These are phyloP conservation scores for Sugiyamaella japonica DNA, from an alignment of 1,139 yeast species.

Conservation along the genomic window DNA sequence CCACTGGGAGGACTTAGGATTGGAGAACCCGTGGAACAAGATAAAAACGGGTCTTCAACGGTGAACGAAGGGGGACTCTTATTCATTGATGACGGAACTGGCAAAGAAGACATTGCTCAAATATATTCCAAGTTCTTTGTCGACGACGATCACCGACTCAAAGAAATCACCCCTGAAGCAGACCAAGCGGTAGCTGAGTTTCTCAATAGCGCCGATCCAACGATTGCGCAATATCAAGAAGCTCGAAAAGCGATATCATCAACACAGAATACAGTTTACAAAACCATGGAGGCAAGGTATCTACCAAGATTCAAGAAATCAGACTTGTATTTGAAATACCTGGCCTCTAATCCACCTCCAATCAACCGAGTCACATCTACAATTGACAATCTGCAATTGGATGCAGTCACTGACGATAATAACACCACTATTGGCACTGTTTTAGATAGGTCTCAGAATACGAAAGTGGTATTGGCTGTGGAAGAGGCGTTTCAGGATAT, in stretches of 20 bases:
- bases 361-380: conserved; percentile 20
- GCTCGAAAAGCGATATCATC: conserved; percentile 60
- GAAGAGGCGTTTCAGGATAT: conserved; percentile 71
- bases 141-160: conserved; percentile 25
- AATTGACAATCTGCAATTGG: conserved; percentile 35
- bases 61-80: conserved; percentile 24
- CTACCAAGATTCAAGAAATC: conserved; percentile 60
- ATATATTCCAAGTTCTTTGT: conserved; percentile 50
- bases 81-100: conserved; percentile 11
- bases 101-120: conserved; percentile 38
- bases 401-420: conserved; percentile 25
- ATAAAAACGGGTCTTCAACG: too few species aligned
- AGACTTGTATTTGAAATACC: conserved; percentile 48
- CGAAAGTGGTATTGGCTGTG: conserved; percentile 48
- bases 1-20: conserved; percentile 34
- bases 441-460: conserved; percentile 17
- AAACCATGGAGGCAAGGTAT: conserved; percentile 51
- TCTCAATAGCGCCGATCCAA: conserved; percentile 26
- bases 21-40: conserved; percentile 13
- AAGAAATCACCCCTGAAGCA: conserved; percentile 26
- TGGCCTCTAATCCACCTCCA: conserved; percentile 43
- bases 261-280: conserved; percentile 55
- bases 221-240: conserved; percentile 25
- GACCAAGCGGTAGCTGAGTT: conserved; percentile 33
- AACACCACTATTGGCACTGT: conserved; percentile 17